A percentile compares a stretch with the other conserved stretches of the same genome.
Evolutionary conservation across 805 yeast genomes (phyloP).

Genomic region (Ogataea allantospora): DNA sequence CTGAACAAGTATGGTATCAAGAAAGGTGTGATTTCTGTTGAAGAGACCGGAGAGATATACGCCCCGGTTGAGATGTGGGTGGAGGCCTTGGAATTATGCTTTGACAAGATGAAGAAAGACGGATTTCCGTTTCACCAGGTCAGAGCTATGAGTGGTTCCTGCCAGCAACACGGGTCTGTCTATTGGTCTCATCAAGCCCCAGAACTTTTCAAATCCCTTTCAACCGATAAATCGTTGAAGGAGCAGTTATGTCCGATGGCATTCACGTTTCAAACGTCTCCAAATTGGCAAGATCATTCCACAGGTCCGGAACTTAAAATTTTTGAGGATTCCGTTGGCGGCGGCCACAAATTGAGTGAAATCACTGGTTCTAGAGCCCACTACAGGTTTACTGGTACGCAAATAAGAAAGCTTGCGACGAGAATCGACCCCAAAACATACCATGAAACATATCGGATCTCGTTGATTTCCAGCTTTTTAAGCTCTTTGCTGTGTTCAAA

Average conservation of each 20-base stretch:
- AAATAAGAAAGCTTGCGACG: conserved; percentile 69
- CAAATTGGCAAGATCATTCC: conserved; percentile 95
- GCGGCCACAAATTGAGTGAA: conserved; percentile 55
- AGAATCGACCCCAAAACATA: conserved; percentile 52
- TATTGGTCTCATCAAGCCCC: conserved; percentile 63
- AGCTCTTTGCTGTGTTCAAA: conserved; percentile 68
- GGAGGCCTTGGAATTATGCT: conserved; percentile 70
- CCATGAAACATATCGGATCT: conserved; percentile 55
- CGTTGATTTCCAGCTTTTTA: conserved; percentile 76
- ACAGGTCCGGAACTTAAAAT: conserved; percentile 65
- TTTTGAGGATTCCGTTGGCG: conserved; percentile 64
- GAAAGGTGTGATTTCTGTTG: conserved; percentile 68
- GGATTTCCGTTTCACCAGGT: conserved; percentile 59
- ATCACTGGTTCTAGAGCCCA: conserved; percentile 87
- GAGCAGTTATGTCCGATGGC: conserved; percentile 49
- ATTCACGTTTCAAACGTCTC: conserved; percentile 64
- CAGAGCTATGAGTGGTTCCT: conserved; percentile 73
- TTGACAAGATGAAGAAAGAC: conserved; percentile 48
- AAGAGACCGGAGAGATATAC: conserved; percentile 55
- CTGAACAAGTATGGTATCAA: conserved; percentile 58
- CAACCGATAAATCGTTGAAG: conserved; percentile 35
- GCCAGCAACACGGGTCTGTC: conserved; percentile 92
- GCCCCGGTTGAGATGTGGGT: conserved; percentile 92
- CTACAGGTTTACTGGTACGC: conserved; percentile 89
- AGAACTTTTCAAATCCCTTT: conserved; percentile 38